phyloP scores from a whole-genome alignment of 331 rosid species.

The Phaseolus coccineus region DNA sequence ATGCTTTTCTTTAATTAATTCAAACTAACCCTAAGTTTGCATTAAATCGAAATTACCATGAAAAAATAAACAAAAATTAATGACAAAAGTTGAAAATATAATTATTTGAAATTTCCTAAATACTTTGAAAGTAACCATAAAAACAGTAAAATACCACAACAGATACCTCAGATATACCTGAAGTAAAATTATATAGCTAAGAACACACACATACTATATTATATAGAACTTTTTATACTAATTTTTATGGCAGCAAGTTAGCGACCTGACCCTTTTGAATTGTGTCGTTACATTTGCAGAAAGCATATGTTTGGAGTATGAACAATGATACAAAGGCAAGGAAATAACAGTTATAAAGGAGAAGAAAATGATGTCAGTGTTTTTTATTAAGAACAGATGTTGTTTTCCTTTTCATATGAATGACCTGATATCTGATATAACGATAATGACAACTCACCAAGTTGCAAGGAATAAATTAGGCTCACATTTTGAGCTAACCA shows the following conservation, averaged over 20 bases:
- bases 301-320: neutral
- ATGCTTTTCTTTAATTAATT: too few species aligned
- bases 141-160: too few species aligned
- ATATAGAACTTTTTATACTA: neutral
- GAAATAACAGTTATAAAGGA: neutral
- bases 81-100: too few species aligned
- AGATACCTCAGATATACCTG: too few species aligned
- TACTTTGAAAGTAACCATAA: too few species aligned
- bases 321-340: constrained; percentile 20
- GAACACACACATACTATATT: too few species aligned
- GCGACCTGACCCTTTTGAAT: neutral
- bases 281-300: constrained; percentile 1
- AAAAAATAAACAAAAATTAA: too few species aligned
- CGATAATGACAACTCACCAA: constrained; percentile 20
- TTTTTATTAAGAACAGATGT: constrained; percentile 16
- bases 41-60: too few species aligned
- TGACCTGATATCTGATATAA: neutral
- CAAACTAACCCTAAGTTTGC: too few species aligned
- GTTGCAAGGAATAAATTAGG: neutral
- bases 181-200: too few species aligned
- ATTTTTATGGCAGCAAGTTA: neutral
- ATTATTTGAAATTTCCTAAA: too few species aligned
- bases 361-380: constrained; percentile 33
- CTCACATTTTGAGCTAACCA: neutral
- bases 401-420: constrained; percentile 11